A percentile compares a stretch with the other conserved stretches of the same genome.
These are phyloP conservation scores for Trypethelium eluteriae DNA, from an alignment of 495 filamentous ascomycete species.

Conservation along the genomic window DNA sequence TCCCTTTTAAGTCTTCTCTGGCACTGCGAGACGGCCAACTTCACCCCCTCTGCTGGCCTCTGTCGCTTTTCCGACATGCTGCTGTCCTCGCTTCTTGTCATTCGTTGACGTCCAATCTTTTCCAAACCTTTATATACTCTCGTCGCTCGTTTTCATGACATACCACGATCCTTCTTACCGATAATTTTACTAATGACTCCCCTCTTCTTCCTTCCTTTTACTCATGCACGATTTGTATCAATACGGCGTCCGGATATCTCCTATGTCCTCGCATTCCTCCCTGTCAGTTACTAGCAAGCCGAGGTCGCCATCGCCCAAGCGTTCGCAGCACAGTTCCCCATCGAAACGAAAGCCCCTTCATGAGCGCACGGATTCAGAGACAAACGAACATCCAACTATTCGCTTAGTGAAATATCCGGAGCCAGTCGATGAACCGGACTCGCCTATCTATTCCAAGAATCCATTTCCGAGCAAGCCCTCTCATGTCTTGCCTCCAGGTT, in stretches of 20 bases:
- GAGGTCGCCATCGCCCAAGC: slow-evolving; percentile 1
- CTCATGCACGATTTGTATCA: slow-evolving; percentile 13
- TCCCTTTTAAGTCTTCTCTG: neutral
- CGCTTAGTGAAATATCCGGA: slow-evolving; percentile 34
- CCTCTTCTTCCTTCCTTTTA: neutral
- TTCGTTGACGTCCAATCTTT: slow-evolving; percentile 5
- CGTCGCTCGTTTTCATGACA: slow-evolving; percentile 4
- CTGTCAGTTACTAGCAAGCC: slow-evolving; percentile 1
- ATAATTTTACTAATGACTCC: neutral
- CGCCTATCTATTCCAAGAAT: slow-evolving; percentile 30
- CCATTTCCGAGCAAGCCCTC: slow-evolving; percentile 33
- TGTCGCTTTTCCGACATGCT: slow-evolving; percentile 2
- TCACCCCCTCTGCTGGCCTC: neutral
- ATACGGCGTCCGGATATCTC: slow-evolving; percentile 8
- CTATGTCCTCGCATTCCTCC: slow-evolving; percentile 1
- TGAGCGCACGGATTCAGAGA: slow-evolving; percentile 50
- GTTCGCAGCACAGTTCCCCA: slow-evolving; percentile 4
- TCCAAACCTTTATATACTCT: neutral
- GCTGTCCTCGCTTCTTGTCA: slow-evolving; percentile 8
- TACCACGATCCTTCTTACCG: neutral
- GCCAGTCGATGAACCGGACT: slow-evolving; percentile 8
- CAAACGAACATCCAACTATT: slow-evolving; percentile 46
- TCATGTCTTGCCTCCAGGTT: slow-evolving; percentile 30
- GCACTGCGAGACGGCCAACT: neutral
- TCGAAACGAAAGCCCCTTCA: slow-evolving; percentile 43